These are phyloP conservation scores for Agaricus sinodeliciosus DNA, from an alignment of 768 basidiomycete species.

Conservation along the genomic window DNA sequence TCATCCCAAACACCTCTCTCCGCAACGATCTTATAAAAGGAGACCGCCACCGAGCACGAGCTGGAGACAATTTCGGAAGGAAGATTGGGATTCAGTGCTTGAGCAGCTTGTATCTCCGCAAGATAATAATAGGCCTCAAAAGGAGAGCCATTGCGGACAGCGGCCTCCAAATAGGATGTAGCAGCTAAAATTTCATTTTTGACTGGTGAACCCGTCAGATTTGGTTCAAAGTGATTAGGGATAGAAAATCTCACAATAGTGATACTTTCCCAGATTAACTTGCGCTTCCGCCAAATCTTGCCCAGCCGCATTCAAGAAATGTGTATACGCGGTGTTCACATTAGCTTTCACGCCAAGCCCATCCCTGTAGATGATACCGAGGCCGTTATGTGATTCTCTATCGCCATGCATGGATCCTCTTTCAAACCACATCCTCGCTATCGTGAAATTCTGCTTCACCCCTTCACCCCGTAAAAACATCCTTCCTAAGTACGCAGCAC, in stretches of 20 bases:
- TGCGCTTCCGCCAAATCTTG: slow-evolving; percentile 91
- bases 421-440: slow-evolving; percentile 93
- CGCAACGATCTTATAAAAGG: slow-evolving; percentile 88
- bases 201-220: slow-evolving; percentile 34
- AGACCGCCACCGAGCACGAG: slow-evolving; percentile 84
- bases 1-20: slow-evolving; percentile 90
- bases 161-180: slow-evolving; percentile 72
- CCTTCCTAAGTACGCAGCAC: slow-evolving; percentile 84
- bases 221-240: slow-evolving; percentile 15
- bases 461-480: slow-evolving; percentile 96
- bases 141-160: slow-evolving; percentile 80
- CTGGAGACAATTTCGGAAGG: slow-evolving; percentile 51
- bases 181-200: slow-evolving; percentile 64
- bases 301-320: slow-evolving; percentile 76
- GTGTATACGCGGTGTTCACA: slow-evolving; percentile 48
- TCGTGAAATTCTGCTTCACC: slow-evolving; percentile 62
- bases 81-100: slow-evolving; percentile 37
- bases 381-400: slow-evolving; percentile 80
- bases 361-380: slow-evolving; percentile 91
- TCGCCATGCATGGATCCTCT: slow-evolving; percentile 78
- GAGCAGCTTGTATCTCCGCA: slow-evolving; percentile 68
- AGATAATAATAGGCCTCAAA: slow-evolving; percentile 96
- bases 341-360: slow-evolving; percentile 71
- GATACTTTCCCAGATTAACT: slow-evolving; percentile 81
- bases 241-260: slow-evolving; percentile 32